These are phyloP conservation scores for Arachis monticola DNA, from an alignment of 331 rosid genomes.

Conservation along the genomic window DNA sequence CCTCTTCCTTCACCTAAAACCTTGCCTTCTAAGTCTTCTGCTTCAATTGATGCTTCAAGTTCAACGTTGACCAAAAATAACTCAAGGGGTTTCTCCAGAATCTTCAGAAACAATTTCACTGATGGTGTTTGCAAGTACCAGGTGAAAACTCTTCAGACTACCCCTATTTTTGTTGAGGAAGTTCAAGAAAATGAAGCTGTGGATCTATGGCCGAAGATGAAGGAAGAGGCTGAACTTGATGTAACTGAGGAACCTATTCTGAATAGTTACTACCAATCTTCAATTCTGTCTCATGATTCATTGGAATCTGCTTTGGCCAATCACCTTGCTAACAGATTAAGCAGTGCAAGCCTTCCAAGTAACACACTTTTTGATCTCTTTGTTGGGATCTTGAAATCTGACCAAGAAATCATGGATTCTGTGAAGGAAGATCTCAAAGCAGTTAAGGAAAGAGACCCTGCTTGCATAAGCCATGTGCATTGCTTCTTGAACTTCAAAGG, in stretches of 20 bases:
- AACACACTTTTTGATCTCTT: constrained; percentile 61
- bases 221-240: constrained; percentile 67
- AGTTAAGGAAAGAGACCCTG: constrained; percentile 82
- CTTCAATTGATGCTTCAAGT: constrained; percentile 48
- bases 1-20: background rate
- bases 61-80: constrained; percentile 35
- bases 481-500: constrained; percentile 86
- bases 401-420: constrained; percentile 46
- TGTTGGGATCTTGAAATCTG: constrained; percentile 46
- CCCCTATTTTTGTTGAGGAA: constrained; percentile 35
- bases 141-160: constrained; percentile 29
- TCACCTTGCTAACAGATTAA: constrained; percentile 61
- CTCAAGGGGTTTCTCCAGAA: constrained; percentile 30
- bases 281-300: constrained; percentile 59
- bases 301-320: constrained; percentile 64
- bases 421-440: constrained; percentile 65
- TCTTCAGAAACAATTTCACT: constrained; percentile 45
- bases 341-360: constrained; percentile 55
- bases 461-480: constrained; percentile 75
- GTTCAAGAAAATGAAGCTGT: background rate
- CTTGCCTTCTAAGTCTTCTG: constrained; percentile 22
- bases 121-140: constrained; percentile 39
- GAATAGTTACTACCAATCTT: constrained; percentile 52
- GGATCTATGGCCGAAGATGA: constrained; percentile 64
- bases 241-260: constrained; percentile 66